Percentiles rank a stretch among this genome's conserved stretches.
Evolutionary conservation across 2,329 filamentous ascomycete genomes (phyloP).

Genomic region (Davidsoniella virescens): DNA sequence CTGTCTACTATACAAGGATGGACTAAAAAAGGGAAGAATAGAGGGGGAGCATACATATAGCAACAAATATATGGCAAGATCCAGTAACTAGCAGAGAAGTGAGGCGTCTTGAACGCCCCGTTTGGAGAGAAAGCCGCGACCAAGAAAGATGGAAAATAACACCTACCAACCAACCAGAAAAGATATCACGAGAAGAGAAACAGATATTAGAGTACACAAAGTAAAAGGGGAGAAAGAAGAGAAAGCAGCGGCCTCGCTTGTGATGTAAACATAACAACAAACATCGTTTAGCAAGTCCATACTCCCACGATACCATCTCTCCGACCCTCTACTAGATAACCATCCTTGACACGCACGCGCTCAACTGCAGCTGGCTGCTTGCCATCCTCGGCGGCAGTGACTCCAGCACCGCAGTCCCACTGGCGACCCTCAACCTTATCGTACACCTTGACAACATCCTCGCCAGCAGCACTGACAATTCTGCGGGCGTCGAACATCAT

Average conservation of each 20-base stretch:
- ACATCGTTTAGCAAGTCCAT: slow-evolving; percentile 51
- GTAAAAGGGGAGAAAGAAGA: not conserved
- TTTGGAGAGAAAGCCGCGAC: not conserved
- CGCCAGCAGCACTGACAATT: slow-evolving; percentile 79
- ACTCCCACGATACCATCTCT: slow-evolving; percentile 77
- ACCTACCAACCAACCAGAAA: not conserved
- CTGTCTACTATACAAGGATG: not conserved
- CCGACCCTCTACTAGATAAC: slow-evolving; percentile 82
- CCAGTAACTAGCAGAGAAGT: not conserved
- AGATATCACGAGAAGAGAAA: not conserved
- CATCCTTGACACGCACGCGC: slow-evolving; percentile 77
- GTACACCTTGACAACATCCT: slow-evolving; percentile 93
- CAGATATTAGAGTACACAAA: slow-evolving; percentile 2
- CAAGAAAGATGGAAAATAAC: not conserved
- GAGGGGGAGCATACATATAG: no score
- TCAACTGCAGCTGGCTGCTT: slow-evolving; percentile 53
- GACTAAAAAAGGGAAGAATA: not conserved
- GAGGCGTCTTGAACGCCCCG: not conserved
- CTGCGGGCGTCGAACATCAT: slow-evolving; percentile 94
- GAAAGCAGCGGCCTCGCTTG: no score
- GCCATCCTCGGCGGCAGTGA: slow-evolving; percentile 48
- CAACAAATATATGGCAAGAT: no score
- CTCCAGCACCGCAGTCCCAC: slow-evolving; percentile 88
- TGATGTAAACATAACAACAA: no score
- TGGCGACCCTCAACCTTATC: slow-evolving; percentile 92